phyloP scores from a whole-genome alignment of 2,329 filamentous ascomycete species.

The Parafenestella ontariensis region DNA sequence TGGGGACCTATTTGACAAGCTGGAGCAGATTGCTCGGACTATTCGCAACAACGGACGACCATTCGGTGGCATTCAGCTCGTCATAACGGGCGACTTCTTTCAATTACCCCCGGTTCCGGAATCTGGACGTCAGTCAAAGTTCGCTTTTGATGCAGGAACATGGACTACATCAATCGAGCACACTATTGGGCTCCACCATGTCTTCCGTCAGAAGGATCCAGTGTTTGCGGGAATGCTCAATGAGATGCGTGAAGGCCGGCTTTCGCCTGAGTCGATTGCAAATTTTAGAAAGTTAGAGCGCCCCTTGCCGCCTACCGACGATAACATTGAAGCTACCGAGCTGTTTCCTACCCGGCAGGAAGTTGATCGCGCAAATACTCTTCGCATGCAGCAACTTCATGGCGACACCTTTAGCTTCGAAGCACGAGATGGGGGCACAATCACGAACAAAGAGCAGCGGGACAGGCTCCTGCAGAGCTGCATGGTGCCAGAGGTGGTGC shows the following conservation, averaged over 20 bases:
- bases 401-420: constrained; percentile 73
- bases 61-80: constrained; percentile 93
- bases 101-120: constrained; percentile 95
- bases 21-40: constrained; percentile 83
- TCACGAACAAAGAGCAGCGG: constrained; percentile 69
- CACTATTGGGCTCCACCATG: constrained; percentile 92
- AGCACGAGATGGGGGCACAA: constrained; percentile 75
- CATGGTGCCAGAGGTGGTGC: constrained; percentile 85
- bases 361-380: constrained; percentile 84
- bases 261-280: constrained; percentile 76
- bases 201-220: constrained; percentile 93
- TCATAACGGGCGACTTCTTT: constrained; percentile 98
- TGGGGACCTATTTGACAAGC: constrained; percentile 94
- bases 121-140: constrained; percentile 74
- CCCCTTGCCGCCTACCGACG: constrained; percentile 66
- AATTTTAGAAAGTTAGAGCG: constrained; percentile 78
- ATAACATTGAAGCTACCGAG: constrained; percentile 86
- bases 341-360: constrained; percentile 90
- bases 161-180: constrained; percentile 95
- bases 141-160: constrained; percentile 89
- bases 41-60: constrained; percentile 90
- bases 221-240: constrained; percentile 95
- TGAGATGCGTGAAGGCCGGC: constrained; percentile 90
- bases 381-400: constrained; percentile 73
- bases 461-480: constrained; percentile 85